Evolutionary conservation across 768 basidiomycete species (phyloP).

Genomic region (Kwoniella mangroviensis): DNA sequence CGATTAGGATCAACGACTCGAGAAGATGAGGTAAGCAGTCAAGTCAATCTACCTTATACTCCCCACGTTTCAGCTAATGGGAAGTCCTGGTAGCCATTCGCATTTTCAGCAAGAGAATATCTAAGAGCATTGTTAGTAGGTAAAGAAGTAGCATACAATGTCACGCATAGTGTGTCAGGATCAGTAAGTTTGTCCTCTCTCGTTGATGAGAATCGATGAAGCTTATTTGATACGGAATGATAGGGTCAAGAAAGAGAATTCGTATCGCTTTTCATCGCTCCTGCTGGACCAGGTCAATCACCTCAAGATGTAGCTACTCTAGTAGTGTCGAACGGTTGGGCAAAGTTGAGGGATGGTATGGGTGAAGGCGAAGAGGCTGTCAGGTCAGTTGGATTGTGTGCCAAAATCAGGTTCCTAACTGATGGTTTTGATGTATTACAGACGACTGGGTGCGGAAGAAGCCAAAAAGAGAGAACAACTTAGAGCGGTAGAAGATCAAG

Average conservation of each 20-base stretch:
- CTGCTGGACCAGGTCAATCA: constrained; percentile 52
- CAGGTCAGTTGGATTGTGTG: constrained; percentile 29
- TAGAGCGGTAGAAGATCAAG: constrained; percentile 58
- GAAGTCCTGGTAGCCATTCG: constrained; percentile 70
- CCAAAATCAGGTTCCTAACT: neutral
- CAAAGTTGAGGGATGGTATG: constrained; percentile 76
- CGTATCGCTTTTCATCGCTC: constrained; percentile 53
- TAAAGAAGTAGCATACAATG: constrained; percentile 83
- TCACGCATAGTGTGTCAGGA: constrained; percentile 64
- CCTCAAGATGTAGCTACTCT: constrained; percentile 55
- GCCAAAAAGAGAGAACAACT: constrained; percentile 75
- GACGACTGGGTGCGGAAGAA: constrained; percentile 65
- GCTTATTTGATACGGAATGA: neutral
- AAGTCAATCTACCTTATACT: neutral
- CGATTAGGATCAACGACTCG: constrained; percentile 78
- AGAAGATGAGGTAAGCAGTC: constrained; percentile 76
- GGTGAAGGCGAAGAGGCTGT: constrained; percentile 62
- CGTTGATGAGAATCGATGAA: neutral
- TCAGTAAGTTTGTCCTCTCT: neutral
- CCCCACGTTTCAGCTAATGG: neutral
- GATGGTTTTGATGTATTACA: constrained; percentile 5
- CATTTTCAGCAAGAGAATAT: constrained; percentile 92
- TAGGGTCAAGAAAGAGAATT: constrained; percentile 50
- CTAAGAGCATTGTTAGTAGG: constrained; percentile 82
- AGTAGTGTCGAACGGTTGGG: constrained; percentile 88